A percentile compares a stretch with the other conserved stretches of the same genome.
These are phyloP conservation scores for Sarocladium kiliense DNA, from an alignment of 2,329 filamentous ascomycete genomes.

Conservation along the genomic window DNA sequence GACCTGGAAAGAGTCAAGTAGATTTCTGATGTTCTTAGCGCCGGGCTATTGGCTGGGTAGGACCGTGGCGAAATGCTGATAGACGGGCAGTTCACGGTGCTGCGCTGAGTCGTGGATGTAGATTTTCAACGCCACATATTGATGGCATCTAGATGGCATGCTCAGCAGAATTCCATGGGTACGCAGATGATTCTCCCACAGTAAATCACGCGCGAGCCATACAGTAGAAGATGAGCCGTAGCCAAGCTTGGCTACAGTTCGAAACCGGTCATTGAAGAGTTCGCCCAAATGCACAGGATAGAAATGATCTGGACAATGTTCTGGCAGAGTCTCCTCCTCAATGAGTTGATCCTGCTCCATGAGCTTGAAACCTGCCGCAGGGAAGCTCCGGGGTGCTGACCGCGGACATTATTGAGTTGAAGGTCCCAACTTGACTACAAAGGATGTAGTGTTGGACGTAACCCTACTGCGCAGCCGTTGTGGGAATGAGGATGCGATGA, in stretches of 20 bases:
- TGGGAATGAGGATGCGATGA: too few species aligned
- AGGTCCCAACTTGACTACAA: neutral
- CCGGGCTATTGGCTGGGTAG: constrained; percentile 11
- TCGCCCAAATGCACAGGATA: constrained; percentile 34
- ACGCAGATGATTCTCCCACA: constrained; percentile 13
- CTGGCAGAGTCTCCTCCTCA: constrained; percentile 33
- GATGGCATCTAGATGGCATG: constrained; percentile 14
- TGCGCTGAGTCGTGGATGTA: constrained; percentile 18
- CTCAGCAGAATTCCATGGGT: neutral
- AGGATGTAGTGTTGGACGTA: too few species aligned
- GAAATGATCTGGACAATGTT: constrained; percentile 28
- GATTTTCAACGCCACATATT: constrained; percentile 27
- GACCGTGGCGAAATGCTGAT: constrained; percentile 13
- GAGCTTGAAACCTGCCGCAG: constrained; percentile 14
- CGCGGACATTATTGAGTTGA: constrained; percentile 1
- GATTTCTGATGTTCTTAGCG: constrained; percentile 15
- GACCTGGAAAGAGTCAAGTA: constrained; percentile 18
- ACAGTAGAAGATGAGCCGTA: constrained; percentile 36
- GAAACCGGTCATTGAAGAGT: constrained; percentile 28
- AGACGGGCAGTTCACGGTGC: constrained; percentile 19
- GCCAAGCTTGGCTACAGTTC: constrained; percentile 34
- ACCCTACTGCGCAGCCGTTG: too few species aligned
- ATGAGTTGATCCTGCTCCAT: constrained; percentile 14
- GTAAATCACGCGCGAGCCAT: constrained; percentile 34
- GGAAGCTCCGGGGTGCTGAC: constrained; percentile 14